phyloP scores from a whole-genome alignment of 2,329 filamentous ascomycete genomes.

The Setomelanomma holmii region DNA sequence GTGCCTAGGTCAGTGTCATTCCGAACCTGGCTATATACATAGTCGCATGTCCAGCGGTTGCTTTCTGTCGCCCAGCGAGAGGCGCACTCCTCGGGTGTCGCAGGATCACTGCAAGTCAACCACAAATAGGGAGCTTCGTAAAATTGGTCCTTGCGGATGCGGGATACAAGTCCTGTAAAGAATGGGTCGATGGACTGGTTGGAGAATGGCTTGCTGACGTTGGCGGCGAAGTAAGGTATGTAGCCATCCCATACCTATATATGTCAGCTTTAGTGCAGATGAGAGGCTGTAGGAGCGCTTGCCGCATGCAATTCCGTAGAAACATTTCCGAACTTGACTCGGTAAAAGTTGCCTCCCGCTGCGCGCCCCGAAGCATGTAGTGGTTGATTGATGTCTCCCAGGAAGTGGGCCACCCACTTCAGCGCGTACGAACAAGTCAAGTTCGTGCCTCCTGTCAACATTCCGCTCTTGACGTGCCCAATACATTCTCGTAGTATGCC shows the following conservation, averaged over 20 bases:
- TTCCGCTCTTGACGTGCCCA: conserved; percentile 32
- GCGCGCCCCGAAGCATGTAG: conserved; percentile 50
- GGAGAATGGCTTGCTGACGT: conserved; percentile 42
- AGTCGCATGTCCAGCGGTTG: conserved; percentile 50
- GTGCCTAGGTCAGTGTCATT: conserved; percentile 44
- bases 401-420: conserved; percentile 52
- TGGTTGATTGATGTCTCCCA: conserved; percentile 53
- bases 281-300: conserved; percentile 12
- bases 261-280: not conserved
- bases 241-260: conserved; percentile 49
- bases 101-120: conserved; percentile 46
- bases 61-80: conserved; percentile 48
- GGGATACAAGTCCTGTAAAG: conserved; percentile 43
- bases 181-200: conserved; percentile 46
- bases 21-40: conserved; percentile 44
- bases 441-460: conserved; percentile 35
- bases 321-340: conserved; percentile 44
- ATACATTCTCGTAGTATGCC: conserved; percentile 48
- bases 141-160: conserved; percentile 46
- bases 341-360: conserved; percentile 48
- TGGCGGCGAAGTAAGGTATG: conserved; percentile 48
- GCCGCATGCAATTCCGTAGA: conserved; percentile 49
- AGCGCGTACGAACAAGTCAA: conserved; percentile 50
- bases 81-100: conserved; percentile 42
- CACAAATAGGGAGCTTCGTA: conserved; percentile 45